Evolutionary conservation across 1,284 basidiomycete genomes (phyloP), one percentile per base, ranked within the genome.

Genomic region (Ustilago bromivora): DNA sequence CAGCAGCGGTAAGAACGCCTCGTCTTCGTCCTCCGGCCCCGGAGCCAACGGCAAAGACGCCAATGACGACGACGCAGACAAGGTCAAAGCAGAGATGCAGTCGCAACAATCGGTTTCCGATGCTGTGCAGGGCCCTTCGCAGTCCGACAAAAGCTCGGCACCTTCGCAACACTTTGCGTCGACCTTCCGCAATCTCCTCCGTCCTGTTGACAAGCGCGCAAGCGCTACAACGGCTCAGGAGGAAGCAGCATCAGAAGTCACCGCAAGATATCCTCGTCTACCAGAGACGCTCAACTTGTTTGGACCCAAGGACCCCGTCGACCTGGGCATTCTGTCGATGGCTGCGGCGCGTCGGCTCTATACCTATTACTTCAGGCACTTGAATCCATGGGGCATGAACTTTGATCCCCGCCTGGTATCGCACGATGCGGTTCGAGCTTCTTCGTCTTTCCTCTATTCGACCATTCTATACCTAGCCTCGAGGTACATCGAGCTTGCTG

Each of bases 321-420:
- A 68, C n/a, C 19, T 53, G 6, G 76, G 71, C 28, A 70, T 78
- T 31, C 52, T 78, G 8, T 68, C 71, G 31, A 73, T 74, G 64
- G 65, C 65, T 4, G 58, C 67, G 6, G 76, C 71, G 1, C 64
- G 46, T 32, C 63, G 65, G 10, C 68, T 78, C 6, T 78, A 73
- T 53, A 62, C 57, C 11, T 78, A 73, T 62, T 78, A 74, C 59
- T 71, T 78, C 41, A 46, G 66, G 28, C 67, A 78, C 41, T 62
- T 74, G 61, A 74, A 74, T 54, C 71, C 67, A 32, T 78, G 76
- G 76, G 67, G 71, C 32, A 74, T 74, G 71, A 74, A 74, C 53
- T 71, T 78, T 47, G 76, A 78, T 36, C 76, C 76, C 7, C 38
- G 35, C 28, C 63, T 78, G 19, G 58, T 71, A 23, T 64, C 64